Base-by-base conservation (phyloP, 805 yeast genomes). In the Hanseniaspora jakobsenii region DNA sequence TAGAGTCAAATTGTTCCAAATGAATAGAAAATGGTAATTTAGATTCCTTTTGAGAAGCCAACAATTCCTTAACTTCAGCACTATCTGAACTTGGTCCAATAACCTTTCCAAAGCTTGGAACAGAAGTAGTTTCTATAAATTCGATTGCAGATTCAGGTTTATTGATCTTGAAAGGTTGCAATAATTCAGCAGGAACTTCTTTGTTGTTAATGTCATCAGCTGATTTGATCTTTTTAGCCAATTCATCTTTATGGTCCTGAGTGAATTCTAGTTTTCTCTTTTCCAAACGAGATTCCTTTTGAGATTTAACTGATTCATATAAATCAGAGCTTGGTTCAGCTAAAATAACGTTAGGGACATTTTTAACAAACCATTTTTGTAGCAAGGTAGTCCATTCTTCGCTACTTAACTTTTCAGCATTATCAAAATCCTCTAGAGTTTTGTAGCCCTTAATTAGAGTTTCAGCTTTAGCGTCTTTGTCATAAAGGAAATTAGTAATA, bases 401-500 rank as follows among this genome's bases (percentile, higher is more conserved):
- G 6, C 66, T 54, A 6, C 72, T 51, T 95, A 95, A 89, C 1
- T 55, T 40, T 10, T 62, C 47, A 42, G 89, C 66, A 1, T 52
- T 44, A 45, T 51, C 63, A 58, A 71, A 84, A 49, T 81, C 91
- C 8, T 61, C 53, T 40, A 83, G 61, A 40, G 71, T 67, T 48
- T 72, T 69, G 19, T 75, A 51, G 69, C 80, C 73, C n/a, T 60
- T 58, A 2, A 64, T 60, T 48, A 89, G 64, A 44, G 77, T 75
- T 2, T 59, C 53, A 37, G 74, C 66, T 3, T 30, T 21, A 17
- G 29, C 21, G 17, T 46, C 42, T 23, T 31, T 36, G 38, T 95
- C 94, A 55, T 89, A 91, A 8, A 85, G 56, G 59, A 85, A 89
- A 53, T 84, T 94, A 30, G 69, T 69, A 41, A 85, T 80, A 6